Base-by-base conservation (phyloP, 495 filamentous ascomycete genomes). In the Xylaria palmicola region DNA sequence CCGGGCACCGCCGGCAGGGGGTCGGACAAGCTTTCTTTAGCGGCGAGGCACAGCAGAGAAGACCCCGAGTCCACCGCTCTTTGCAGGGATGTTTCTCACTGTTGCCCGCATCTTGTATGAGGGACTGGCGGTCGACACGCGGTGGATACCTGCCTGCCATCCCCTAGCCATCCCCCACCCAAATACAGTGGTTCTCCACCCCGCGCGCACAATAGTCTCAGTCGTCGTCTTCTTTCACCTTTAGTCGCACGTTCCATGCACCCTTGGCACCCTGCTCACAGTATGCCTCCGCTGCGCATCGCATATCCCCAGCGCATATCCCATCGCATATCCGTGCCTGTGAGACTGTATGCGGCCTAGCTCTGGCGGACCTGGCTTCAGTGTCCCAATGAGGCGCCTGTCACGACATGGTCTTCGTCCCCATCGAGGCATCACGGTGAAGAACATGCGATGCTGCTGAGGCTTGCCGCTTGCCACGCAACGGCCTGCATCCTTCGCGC, bases 1-100 rank as follows among this genome's bases (percentile, higher is more conserved):
- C 29, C 30, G 4, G 19, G 13, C 10, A 4, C 29, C 22, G 3
- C 39, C 3, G 40, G 24, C 36, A 47, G 40, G 59, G 59, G 30
- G 27, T 17, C 39, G 49, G 59, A 61, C 59, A 61, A 61, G 59
- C 59, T 61, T 61, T 49, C 41, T 65, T 63, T 56, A 64, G 69
- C 69, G 69, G 69, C 69, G 69, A 69, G 63, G 67, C 63, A 67
- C 62, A 65, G 56, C 62, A 66, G 52, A 57, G 56, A 65, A 66
- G 67, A 69, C 67, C 67, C 69, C 69, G 65, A 72, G 69, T 24
- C 69, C 69, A 72, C 69, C 69, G 69, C 69, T 69, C 64, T 69
- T 72, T 72, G 41, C 69, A 69, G 24, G 69, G 69, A 60, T 72
- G 9, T 59, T 69, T 69, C 57, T 55, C 48, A 64, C 61, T 63